These are phyloP conservation scores for Scheffersomyces stambukii DNA, from an alignment of 1,139 yeast species.

Conservation along the genomic window DNA sequence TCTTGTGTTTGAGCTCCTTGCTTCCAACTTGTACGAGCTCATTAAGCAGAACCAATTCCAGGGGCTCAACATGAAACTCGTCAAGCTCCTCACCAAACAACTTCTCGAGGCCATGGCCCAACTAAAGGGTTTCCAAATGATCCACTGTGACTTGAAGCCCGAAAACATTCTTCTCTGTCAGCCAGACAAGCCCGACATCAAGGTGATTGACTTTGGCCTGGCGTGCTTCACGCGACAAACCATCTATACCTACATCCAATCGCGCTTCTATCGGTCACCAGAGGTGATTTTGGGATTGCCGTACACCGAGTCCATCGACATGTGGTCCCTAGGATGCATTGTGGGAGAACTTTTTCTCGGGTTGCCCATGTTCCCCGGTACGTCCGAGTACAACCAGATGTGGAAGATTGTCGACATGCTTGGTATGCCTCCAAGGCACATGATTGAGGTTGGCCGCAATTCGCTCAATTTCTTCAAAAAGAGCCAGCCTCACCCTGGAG, in stretches of 20 bases:
- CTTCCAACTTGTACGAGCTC: conserved; percentile 85
- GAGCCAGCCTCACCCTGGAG: conserved; percentile 19
- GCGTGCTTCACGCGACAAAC: conserved; percentile 93
- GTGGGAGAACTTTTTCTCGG: conserved; percentile 92
- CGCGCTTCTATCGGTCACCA: conserved; percentile 93
- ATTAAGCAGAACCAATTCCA: conserved; percentile 92
- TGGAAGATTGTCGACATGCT: conserved; percentile 77
- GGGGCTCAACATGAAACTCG: conserved; percentile 79
- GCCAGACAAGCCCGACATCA: conserved; percentile 82
- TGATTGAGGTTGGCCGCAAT: conserved; percentile 93
- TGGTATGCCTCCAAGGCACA: conserved; percentile 90
- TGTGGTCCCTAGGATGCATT: conserved; percentile 98
- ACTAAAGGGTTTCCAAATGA: conserved; percentile 76
- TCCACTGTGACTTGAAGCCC: conserved; percentile 96
- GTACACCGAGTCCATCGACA: conserved; percentile 86
- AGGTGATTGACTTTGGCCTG: conserved; percentile 94
- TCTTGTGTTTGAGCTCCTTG: conserved; percentile 83
- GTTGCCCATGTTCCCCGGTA: conserved; percentile 91
- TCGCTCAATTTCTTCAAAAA: conserved; percentile 66
- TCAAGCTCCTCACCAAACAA: conserved; percentile 75
- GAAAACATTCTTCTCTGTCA: conserved; percentile 83
- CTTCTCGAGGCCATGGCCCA: conserved; percentile 75
- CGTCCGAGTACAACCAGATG: conserved; percentile 89
- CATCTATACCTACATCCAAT: conserved; percentile 89
- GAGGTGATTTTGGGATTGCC: conserved; percentile 92